These are phyloP conservation scores for Penicillium sumatraense DNA, from an alignment of 2,329 filamentous ascomycete genomes.

Conservation along the genomic window DNA sequence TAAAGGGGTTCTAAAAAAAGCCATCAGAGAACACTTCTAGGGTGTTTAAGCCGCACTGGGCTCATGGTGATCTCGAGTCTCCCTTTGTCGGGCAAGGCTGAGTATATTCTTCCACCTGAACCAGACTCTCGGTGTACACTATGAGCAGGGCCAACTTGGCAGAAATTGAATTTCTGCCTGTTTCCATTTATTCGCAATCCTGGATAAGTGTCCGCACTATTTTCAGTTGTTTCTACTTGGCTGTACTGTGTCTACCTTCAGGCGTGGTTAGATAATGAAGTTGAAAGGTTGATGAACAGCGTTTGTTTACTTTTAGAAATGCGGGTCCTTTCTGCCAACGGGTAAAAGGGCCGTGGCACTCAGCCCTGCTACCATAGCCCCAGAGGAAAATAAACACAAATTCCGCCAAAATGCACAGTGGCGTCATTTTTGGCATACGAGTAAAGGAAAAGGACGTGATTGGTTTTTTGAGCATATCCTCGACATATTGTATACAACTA, in stretches of 20 bases:
- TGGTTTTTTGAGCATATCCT: too few species aligned
- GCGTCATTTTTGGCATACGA: background rate
- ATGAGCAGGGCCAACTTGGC: background rate
- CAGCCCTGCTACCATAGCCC: background rate
- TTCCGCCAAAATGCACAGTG: background rate
- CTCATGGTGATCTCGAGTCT: background rate
- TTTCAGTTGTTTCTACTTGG: too few species aligned
- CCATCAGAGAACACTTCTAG: background rate
- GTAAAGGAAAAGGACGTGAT: background rate
- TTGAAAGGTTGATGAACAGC: background rate
- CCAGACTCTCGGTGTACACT: background rate
- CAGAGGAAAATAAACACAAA: background rate
- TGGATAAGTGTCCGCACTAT: too few species aligned
- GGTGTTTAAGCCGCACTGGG: background rate
- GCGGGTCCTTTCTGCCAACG: background rate
- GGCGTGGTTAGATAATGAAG: background rate
- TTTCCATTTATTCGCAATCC: too few species aligned
- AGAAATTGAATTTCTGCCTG: too few species aligned
- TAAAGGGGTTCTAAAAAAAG: background rate
- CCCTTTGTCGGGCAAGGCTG: background rate
- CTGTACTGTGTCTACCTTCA: background rate
- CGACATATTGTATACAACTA: too few species aligned
- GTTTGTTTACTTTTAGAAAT: background rate
- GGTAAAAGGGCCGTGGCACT: background rate
- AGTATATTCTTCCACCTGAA: too few species aligned